Evolutionary conservation across 345 rosid species (phyloP).

Genomic region (Syzygium aromaticum): DNA sequence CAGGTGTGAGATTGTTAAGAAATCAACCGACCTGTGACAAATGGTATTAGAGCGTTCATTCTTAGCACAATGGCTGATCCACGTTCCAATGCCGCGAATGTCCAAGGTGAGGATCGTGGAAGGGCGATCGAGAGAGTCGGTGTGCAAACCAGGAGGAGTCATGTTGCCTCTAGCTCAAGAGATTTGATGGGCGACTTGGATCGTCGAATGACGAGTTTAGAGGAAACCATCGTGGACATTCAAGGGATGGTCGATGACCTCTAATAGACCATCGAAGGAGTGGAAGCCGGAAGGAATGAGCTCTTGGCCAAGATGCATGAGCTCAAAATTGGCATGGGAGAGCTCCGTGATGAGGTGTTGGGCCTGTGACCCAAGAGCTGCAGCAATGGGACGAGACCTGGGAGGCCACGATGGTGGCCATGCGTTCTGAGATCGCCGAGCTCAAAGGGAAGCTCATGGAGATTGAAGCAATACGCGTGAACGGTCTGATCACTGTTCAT

Average conservation of each 20-base stretch:
- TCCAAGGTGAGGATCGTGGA: too few species aligned
- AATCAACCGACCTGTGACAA: background rate
- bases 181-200: background rate
- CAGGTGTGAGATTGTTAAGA: background rate
- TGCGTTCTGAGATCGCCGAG: background rate
- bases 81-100: too few species aligned
- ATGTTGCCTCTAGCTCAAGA: background rate
- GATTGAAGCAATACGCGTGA: background rate
- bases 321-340: background rate
- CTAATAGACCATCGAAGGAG: background rate
- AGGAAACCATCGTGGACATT: too few species aligned
- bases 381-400: background rate
- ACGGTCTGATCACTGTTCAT: background rate
- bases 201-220: too few species aligned
- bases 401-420: background rate
- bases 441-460: background rate
- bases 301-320: background rate
- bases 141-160: background rate
- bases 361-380: too few species aligned
- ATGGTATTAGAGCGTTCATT: background rate
- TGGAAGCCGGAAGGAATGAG: background rate
- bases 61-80: background rate
- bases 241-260: background rate
- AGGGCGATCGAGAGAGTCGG: background rate
- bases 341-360: background rate